Base-by-base conservation (phyloP, 148 eudicot genomes). In the Vaccinium macrocarpon region DNA sequence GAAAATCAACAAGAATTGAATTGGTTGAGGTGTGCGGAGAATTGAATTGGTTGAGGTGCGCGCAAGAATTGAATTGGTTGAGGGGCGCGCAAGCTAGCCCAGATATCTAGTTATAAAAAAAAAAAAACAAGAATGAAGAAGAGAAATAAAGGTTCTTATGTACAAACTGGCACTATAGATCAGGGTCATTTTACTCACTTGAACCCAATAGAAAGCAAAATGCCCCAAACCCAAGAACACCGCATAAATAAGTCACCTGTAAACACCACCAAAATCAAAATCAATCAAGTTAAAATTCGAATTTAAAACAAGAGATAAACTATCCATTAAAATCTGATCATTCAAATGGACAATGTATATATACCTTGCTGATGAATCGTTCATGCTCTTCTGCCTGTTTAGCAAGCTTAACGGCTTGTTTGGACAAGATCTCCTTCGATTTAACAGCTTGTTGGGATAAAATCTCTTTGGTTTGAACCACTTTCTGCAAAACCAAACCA, bases 321-420 rank as follows among this genome's bases (percentile, higher is more conserved):
- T 18, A 85, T 29, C 61, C 82, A 51, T 55, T 81, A 42, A 79
- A 42, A 42, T 59, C 50, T 25, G 76, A 68, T 71, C 50, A 61
- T 72, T 2, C 74, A 62, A 1, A 18, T 27, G 52, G 46, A n/a
- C 12, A 6, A 3, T 32, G 56, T 25, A 13, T 1, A 49, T 6
- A 62, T 3, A 95, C 99, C 97, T 96, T 96, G 83, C 92, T 96
- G 87, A 96, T 94, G 85, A 96, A 94, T 12, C 86, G 84, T 80
- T 96, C 97, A 51, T 96, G 99, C 84, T 96, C 99, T 84, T 96
- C 99, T 35, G 99, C 99, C 85, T 92, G 98, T 76, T 89, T 92
- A 0, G 98, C 99, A 81, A 96, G 91, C 87, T 92, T 92, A 48
- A 90, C 95, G 3, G 99, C 99, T 9, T 96, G 98, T 84, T 96